phyloP scores from a whole-genome alignment of 2,329 filamentous ascomycete species.

The Fusarium pseudoanthophilum region DNA sequence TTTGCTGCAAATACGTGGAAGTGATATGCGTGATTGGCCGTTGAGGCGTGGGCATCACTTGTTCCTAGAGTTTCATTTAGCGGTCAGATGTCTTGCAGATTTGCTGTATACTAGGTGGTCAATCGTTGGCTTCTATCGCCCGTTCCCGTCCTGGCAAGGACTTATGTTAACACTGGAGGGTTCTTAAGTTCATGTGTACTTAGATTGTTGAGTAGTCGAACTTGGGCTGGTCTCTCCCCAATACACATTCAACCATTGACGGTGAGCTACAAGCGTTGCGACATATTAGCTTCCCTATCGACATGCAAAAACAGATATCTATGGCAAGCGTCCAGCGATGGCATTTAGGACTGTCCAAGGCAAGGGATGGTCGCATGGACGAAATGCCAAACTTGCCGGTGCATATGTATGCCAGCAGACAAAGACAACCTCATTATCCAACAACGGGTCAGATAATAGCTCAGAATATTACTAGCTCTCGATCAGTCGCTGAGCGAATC shows the following conservation, averaged over 20 bases:
- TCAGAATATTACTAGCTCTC: background rate
- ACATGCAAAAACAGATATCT: background rate
- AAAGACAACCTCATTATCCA: background rate
- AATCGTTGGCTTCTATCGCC: slow-evolving; percentile 24
- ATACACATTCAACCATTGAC: background rate
- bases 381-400: background rate
- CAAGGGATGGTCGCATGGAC: slow-evolving; percentile 9
- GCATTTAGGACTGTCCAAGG: slow-evolving; percentile 1
- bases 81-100: background rate
- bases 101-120: background rate
- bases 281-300: background rate
- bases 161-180: background rate
- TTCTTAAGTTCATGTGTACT: background rate
- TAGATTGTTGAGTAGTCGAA: background rate
- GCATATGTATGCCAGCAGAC: slow-evolving; percentile 9
- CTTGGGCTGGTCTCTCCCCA: background rate
- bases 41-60: background rate
- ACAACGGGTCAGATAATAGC: background rate
- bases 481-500: background rate
- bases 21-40: slow-evolving; percentile 1
- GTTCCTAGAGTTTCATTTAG: background rate
- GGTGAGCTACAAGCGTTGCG: background rate
- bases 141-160: background rate
- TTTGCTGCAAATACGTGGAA: background rate
- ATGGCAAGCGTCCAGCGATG: background rate